Percentiles rank a stretch among this genome's conserved stretches.
Conservation (phyloP, 768 basidiomycete genomes). For the Rhodotorula babjevae region DNA sequence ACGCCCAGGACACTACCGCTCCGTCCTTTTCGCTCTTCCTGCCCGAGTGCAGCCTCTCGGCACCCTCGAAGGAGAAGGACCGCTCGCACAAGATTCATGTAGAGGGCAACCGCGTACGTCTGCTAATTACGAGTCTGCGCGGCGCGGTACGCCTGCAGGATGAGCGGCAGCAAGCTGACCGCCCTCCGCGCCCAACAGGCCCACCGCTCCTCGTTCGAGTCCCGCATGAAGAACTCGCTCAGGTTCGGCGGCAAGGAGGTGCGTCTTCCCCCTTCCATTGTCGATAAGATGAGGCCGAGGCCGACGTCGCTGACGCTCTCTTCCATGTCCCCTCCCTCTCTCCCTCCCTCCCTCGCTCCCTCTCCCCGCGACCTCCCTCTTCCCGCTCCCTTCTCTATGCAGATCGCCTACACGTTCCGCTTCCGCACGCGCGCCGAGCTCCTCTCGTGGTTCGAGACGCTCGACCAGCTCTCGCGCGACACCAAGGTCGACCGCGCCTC, state of each 20-base stretch:
- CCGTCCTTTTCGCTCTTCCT: slow-evolving; percentile 45
- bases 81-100: slow-evolving; percentile 32
- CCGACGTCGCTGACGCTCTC: too few species aligned
- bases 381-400: too few species aligned
- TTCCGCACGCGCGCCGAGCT: slow-evolving; percentile 38
- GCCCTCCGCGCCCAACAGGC: too few species aligned
- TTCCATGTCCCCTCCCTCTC: too few species aligned
- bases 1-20: slow-evolving; percentile 29
- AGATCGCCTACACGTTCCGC: slow-evolving; percentile 41
- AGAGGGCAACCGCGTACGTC: slow-evolving; percentile 11
- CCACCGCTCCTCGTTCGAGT: too few species aligned
- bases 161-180: too few species aligned
- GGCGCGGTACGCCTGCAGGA: too few species aligned
- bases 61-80: slow-evolving; percentile 34
- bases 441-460: slow-evolving; percentile 33
- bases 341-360: too few species aligned
- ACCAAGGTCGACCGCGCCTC: slow-evolving; percentile 18
- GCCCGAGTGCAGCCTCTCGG: slow-evolving; percentile 42
- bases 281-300: too few species aligned
- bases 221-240: slow-evolving; percentile 35
- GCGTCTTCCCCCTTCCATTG: too few species aligned
- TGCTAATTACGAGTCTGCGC: too few species aligned
- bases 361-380: too few species aligned
- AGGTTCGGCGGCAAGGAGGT: slow-evolving; percentile 39
- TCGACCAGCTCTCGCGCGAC: slow-evolving; percentile 40